Evolutionary conservation across 768 basidiomycete genomes (phyloP).

Genomic region (Xerocomellus intermedius): DNA sequence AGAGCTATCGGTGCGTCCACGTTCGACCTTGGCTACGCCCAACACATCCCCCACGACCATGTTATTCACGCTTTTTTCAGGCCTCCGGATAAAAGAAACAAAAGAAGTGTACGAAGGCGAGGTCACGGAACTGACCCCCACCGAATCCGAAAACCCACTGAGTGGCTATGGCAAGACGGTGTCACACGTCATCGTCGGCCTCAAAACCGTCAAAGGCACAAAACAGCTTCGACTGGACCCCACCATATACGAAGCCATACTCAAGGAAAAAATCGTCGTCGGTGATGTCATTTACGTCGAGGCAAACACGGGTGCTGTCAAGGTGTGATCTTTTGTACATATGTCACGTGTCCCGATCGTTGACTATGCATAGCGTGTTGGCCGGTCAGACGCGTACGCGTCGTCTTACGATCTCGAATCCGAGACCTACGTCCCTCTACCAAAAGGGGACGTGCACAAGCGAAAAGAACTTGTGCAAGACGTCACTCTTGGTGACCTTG

Average conservation of each 20-base stretch:
- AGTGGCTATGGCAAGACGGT: slow-evolving; percentile 98
- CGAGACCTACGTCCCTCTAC: slow-evolving; percentile 96
- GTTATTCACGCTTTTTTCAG: slow-evolving; percentile 26
- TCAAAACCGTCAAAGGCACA: slow-evolving; percentile 91
- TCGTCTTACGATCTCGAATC: slow-evolving; percentile 97
- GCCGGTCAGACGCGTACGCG: slow-evolving; percentile 95
- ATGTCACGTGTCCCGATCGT: background rate
- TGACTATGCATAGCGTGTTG: slow-evolving; percentile 68
- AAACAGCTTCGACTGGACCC: slow-evolving; percentile 95
- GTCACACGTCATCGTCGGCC: slow-evolving; percentile 93
- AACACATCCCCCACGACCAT: background rate
- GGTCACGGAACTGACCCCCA: slow-evolving; percentile 94
- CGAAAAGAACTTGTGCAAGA: slow-evolving; percentile 94
- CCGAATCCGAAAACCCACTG: slow-evolving; percentile 95
- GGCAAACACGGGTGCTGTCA: slow-evolving; percentile 90
- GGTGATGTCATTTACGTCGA: slow-evolving; percentile 98
- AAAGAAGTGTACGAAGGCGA: slow-evolving; percentile 99
- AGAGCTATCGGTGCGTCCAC: slow-evolving; percentile 83
- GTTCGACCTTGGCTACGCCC: background rate
- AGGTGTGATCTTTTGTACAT: slow-evolving; percentile 48
- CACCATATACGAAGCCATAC: slow-evolving; percentile 93
- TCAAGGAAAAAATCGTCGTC: slow-evolving; percentile 95
- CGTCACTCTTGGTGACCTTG: slow-evolving; percentile 91
- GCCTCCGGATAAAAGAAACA: slow-evolving; percentile 96
- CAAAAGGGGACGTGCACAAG: slow-evolving; percentile 96